phyloP scores from a whole-genome alignment of 345 rosid species.

The Eucalyptus pauciflora region DNA sequence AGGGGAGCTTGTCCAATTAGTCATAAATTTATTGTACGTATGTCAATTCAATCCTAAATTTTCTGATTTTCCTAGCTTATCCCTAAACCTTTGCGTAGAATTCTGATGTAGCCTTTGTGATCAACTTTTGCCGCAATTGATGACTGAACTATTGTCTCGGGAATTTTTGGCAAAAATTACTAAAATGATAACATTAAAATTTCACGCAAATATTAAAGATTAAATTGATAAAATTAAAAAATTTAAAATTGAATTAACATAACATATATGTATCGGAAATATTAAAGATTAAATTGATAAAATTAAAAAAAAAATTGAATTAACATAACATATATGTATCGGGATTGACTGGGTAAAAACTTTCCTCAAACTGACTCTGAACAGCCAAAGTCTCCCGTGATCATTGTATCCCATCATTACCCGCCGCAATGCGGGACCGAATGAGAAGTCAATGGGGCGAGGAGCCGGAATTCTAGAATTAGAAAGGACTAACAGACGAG shows the following conservation, averaged over 20 bases:
- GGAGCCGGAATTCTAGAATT: not conserved
- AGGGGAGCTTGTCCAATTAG: not conserved
- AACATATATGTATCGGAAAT: too few relatives aligned
- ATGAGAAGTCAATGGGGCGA: not conserved
- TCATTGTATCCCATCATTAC: not conserved
- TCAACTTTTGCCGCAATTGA: not conserved
- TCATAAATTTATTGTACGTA: too few relatives aligned
- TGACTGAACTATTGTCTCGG: accelerated
- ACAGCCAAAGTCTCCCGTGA: not conserved
- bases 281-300: too few relatives aligned
- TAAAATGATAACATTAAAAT: not conserved
- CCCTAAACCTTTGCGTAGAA: not conserved
- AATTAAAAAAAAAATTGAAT: too few relatives aligned
- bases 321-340: too few relatives aligned
- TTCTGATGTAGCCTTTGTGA: too few relatives aligned
- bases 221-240: too few relatives aligned
- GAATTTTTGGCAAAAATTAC: accelerated
- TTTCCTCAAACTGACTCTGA: not conserved
- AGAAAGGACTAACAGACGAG: not conserved
- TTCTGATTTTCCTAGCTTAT: too few relatives aligned
- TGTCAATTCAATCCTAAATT: too few relatives aligned
- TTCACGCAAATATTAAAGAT: too few relatives aligned
- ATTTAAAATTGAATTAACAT: too few relatives aligned
- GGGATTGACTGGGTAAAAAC: too few relatives aligned
- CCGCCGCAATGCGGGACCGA: not conserved